Percentiles rank a stretch among this genome's conserved stretches.
Evolutionary conservation across 176 grass and related monocot species (phyloP).

Genomic region (Oryza punctata): DNA sequence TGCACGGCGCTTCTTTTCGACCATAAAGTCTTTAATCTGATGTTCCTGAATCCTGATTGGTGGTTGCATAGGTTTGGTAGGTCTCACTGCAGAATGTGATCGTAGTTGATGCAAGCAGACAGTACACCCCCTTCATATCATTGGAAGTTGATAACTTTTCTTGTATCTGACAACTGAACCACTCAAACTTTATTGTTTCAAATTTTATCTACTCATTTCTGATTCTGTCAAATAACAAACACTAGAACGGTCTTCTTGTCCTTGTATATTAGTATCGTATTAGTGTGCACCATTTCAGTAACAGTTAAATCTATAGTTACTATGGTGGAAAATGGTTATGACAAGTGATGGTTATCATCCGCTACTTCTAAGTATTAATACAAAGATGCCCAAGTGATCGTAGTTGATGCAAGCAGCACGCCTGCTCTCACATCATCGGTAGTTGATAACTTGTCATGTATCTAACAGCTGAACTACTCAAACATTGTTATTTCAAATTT

Average conservation of each 20-base stretch:
- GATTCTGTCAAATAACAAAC: conserved; percentile 9
- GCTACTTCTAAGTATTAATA: not conserved
- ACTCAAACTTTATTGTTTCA: conserved; percentile 13
- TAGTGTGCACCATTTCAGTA: not conserved
- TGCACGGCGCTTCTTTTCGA: not conserved
- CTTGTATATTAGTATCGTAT: not conserved
- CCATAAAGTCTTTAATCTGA: conserved; percentile 19
- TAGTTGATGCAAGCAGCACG: too few relatives aligned
- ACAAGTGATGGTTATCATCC: not conserved
- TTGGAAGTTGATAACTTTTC: not conserved
- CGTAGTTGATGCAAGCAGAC: conserved; percentile 22
- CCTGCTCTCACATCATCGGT: not conserved
- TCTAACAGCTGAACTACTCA: not conserved
- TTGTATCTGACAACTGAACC: not conserved
- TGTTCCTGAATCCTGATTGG: conserved; percentile 32
- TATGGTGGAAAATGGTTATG: too few relatives aligned
- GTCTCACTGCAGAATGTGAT: conserved; percentile 12
- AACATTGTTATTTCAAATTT: conserved; percentile 11
- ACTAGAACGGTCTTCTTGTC: not conserved
- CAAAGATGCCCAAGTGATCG: too few relatives aligned
- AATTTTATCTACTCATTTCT: not conserved
- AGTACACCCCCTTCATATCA: conserved; percentile 21
- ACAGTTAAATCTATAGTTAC: not conserved
- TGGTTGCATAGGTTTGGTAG: conserved; percentile 50
- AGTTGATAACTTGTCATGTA: not conserved